Evolutionary conservation across 257 asterid species (phyloP).

Genomic region (Verbascum thapsus): DNA sequence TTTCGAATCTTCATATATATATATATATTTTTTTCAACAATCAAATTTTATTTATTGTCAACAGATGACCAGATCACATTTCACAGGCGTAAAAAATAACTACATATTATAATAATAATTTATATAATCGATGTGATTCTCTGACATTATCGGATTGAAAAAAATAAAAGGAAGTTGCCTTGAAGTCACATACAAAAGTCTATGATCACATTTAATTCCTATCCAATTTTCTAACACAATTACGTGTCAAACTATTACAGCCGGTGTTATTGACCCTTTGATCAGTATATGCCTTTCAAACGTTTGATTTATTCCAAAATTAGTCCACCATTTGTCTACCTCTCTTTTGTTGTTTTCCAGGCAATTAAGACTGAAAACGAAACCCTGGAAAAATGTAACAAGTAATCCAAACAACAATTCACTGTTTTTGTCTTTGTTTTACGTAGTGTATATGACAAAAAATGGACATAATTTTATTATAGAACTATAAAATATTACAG

Average conservation of each 20-base stretch:
- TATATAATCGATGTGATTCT: conserved; percentile 23
- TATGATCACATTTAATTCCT: conserved; percentile 19
- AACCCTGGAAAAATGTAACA: conserved; percentile 10
- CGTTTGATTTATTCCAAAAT: conserved; percentile 32
- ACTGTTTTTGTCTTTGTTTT: conserved; percentile 18
- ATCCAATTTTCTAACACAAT: conserved; percentile 21
- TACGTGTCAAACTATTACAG: conserved; percentile 55
- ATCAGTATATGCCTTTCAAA: conserved; percentile 31
- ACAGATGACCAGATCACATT: too few species aligned
- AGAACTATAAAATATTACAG: not conserved
- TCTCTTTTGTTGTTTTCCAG: conserved; percentile 30
- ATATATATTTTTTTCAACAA: too few species aligned
- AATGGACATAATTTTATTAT: not conserved
- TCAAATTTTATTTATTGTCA: too few species aligned
- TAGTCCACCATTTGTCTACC: conserved; percentile 34
- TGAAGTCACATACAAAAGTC: conserved; percentile 36
- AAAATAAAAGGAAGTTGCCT: conserved; percentile 42
- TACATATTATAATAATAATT: too few species aligned
- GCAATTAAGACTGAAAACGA: conserved; percentile 16
- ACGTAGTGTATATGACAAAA: not conserved
- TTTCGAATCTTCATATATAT: too few species aligned
- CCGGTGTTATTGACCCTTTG: conserved; percentile 56
- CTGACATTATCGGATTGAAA: conserved; percentile 28
- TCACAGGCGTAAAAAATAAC: too few species aligned
- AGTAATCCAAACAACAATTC: conserved; percentile 26